A percentile compares a stretch with the other conserved stretches of the same genome.
Conservation (phyloP, 768 basidiomycete species). For the Lactarius vividus region DNA sequence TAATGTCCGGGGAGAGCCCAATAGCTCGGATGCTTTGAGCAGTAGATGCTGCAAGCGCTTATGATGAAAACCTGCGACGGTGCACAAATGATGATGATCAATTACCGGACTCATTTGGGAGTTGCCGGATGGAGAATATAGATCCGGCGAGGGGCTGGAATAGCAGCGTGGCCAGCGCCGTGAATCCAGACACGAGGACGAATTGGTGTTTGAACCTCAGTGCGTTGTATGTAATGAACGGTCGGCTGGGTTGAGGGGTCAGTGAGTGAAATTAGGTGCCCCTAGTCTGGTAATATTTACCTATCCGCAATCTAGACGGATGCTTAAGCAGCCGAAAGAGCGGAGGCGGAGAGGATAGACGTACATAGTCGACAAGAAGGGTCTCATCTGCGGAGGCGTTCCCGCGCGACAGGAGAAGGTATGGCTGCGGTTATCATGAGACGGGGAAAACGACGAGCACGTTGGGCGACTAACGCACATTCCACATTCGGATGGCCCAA, state of each 20-base stretch:
- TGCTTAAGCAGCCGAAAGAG: not conserved
- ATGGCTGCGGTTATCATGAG: conserved; percentile 46
- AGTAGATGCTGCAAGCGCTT: conserved; percentile 5
- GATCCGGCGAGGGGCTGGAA: conserved; percentile 58
- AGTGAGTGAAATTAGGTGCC: not conserved
- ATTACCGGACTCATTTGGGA: conserved; percentile 36
- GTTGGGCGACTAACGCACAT: conserved; percentile 40
- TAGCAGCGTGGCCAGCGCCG: conserved; percentile 44
- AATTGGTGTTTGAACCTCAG: conserved; percentile 52
- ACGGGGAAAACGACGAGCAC: not conserved
- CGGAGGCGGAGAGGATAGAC: conserved; percentile 25
- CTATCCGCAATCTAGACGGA: conserved; percentile 10
- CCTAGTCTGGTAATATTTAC: conserved; percentile 4
- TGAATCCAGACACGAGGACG: conserved; percentile 50
- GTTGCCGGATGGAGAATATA: conserved; percentile 32
- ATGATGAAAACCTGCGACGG: not conserved
- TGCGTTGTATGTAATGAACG: conserved; percentile 35
- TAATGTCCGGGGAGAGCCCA: conserved; percentile 21
- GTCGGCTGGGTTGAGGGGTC: conserved; percentile 4
- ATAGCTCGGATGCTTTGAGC: conserved; percentile 18
- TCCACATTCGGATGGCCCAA: conserved; percentile 53
- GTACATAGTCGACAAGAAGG: conserved; percentile 64
- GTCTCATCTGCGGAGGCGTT: conserved; percentile 53
- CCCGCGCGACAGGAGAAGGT: conserved; percentile 54
- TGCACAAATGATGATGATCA: not conserved